Base-by-base conservation (phyloP, 805 yeast genomes). In the Ogataea wickerhamii region DNA sequence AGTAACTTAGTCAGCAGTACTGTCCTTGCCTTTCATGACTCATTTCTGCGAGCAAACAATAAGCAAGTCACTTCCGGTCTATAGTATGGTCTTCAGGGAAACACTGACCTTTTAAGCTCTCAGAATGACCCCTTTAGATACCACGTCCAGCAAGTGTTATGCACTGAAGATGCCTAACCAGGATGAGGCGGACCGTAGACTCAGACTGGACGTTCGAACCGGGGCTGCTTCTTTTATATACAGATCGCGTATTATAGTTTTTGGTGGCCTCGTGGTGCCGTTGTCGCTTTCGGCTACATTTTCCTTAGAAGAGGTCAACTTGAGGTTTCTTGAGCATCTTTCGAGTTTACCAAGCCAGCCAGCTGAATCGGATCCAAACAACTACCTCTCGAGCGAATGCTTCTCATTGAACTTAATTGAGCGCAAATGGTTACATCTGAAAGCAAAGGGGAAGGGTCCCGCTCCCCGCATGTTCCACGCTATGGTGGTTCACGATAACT, bases 181-280 rank as follows among this genome's bases (percentile, higher is more conserved):
- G 10, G 76, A 70, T 35, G 70, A 66, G 23, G 48, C 49, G 4
- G 84, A 77, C 48, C 75, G 74, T 40, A 64, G 83, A 20, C 55
- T 69, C 30, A 70, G 76, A 40, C 61, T 82, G 43, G 77, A 76
- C 37, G 73, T 73, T 32, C 67, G 91, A 40, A 79, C 87, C 1
- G 93, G 93, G 12, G 75, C 87, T 2, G 76, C 87, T 0, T 62
- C 78, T 2, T 63, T 72, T 1, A 65, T 79, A 18, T 67, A 72
- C 25, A 73, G 78, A 48, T 82, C 89, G 5, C 66, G 78, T 34
- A 66, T 83, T 1, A 71, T 79, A 21, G 79, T 76, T 0, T 76
- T 67, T 54, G 91, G 89, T n/a, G 93, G 93, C 0, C 60, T 80
- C 13, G 73, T 78, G 0, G 58, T 78, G 7, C 83, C 82, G 1